Evolutionary conservation across 495 filamentous ascomycete species (phyloP), one percentile per base, ranked within the genome.

Genomic region (Massariosphaeria phaeospora): DNA sequence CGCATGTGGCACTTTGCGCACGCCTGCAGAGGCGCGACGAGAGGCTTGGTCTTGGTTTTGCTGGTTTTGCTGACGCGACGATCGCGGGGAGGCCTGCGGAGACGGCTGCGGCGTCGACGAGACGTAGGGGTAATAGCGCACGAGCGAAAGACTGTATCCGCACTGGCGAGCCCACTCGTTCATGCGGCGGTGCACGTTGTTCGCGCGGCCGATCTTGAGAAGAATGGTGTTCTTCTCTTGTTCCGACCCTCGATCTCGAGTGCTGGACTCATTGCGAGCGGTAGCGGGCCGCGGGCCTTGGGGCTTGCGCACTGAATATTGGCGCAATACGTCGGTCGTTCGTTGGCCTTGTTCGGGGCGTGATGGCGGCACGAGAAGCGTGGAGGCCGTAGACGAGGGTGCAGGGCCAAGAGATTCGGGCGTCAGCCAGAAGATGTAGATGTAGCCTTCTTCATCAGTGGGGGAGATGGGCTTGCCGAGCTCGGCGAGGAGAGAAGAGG

Each of bases 381-480:
- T 78, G 4, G 74, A 75, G 2, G 82, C 85, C 21, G 78, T 79
- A 4, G 69, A 69, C 0, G 82, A 76, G 12, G 81, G 76, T 1
- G 75, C 72, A 6, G 71, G 57, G 3, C 70, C 69, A 0, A 62
- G 56, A n/a, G 68, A 76, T 48, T 77, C 79, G 33, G 79, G 79
- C 3, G 79, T 84, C 3, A 96, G 74, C 89, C 90, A 95, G 78
- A 96, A 98, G 62, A 98, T 93, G 75, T 98, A 98, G 60, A 97
- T 97, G 66, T 89, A 98, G 31, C 93, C 93, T 38, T 88, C 77
- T 40, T 94, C 88, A 62, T 97, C 93, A 34, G 75, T 70, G 4
- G 70, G 70, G 2, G 87, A 88, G 55, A 94, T 77, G 10, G 91
- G 88, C 64, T 95, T 95, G 12, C 82, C 80, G 3, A 97, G 74